Base-by-base conservation (phyloP, 2,329 filamentous ascomycete species). In the Penicillium aurantiogriseum region DNA sequence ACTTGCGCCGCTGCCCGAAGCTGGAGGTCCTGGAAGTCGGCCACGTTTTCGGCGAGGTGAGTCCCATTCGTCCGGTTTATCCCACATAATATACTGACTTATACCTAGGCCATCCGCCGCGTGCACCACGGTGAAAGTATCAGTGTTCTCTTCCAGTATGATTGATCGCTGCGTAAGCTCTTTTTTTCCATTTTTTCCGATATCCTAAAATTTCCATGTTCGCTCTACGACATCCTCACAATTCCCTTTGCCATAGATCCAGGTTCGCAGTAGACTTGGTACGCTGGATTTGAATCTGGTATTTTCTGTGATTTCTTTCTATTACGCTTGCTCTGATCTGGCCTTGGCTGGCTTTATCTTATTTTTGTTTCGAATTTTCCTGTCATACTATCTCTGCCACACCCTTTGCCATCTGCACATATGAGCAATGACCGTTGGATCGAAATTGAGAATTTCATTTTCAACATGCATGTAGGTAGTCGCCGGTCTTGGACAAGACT, bases 81-180 rank as follows among this genome's bases (percentile, higher is more conserved):
- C 19, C 33, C 46, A 19, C 45, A 47, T 51, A 45, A 29, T 31
- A 38, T 68, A 59, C 67, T 69, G 60, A 56, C 70, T 74, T 62
- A 74, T 57, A 45, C 42, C 19, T 56, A 87, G 85, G 86, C 94
- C 50, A 97, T 97, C 67, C 89, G 94, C 62, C 87, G 94, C 62
- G 93, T 97, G 58, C 94, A 99, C 77, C 92, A 97, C 75, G 94
- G 94, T 69, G 94, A 99, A 80, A 96, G 91, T 70, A 96, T 99
- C 77, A 96, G 92, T 74, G 91, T 94, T 60, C 83, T 99, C 51
- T 99, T 99, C 77, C 88, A 92, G 72, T 89, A 91, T 76, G 88
- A 91, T 73, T 92, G 74, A 72, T 55, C 15, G 33, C 54, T 57
- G 54, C 58, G 42, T 13, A 50, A 47, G 57, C 51, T 54, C 50